Conservation (phyloP, 2,329 filamentous ascomycete species). For the Diplodia mutila region DNA sequence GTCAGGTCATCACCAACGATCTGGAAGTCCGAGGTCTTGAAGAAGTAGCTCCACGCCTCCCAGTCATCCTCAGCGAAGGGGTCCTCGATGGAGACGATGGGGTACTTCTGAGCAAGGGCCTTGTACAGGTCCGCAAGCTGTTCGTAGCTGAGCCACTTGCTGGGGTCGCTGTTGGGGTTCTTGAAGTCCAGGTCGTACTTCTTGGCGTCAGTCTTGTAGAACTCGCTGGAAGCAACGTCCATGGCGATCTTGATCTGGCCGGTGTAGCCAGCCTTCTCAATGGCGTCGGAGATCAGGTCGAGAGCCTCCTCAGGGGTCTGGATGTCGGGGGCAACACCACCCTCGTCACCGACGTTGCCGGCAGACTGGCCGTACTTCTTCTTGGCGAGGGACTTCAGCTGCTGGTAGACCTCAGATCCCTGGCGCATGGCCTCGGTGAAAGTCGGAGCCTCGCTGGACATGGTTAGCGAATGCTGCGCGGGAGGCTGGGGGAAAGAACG, state of each 20-base stretch:
- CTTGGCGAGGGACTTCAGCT: constrained; percentile 95
- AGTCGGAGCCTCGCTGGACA: constrained; percentile 72
- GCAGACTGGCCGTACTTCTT: constrained; percentile 99
- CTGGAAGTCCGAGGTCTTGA: constrained; percentile 98
- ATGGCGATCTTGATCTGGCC: constrained; percentile 98
- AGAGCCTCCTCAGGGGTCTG: constrained; percentile 96
- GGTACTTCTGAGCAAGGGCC: constrained; percentile 88
- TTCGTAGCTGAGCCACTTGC: constrained; percentile 99
- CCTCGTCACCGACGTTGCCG: constrained; percentile 98
- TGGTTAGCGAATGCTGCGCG: not conserved
- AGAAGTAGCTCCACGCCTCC: constrained; percentile 99
- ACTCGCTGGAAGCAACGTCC: constrained; percentile 98
- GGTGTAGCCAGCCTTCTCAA: constrained; percentile 92
- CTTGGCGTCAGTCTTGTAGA: constrained; percentile 95
- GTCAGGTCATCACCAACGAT: constrained; percentile 98
- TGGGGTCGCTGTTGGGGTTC: constrained; percentile 95
- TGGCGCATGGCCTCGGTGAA: constrained; percentile 97
- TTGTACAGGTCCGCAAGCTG: constrained; percentile 92
- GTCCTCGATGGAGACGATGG: constrained; percentile 98
- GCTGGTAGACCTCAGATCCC: constrained; percentile 97
- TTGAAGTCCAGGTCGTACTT: constrained; percentile 99
- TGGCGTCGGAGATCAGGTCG: constrained; percentile 91
- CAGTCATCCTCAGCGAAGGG: constrained; percentile 99
- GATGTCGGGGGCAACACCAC: constrained; percentile 98
- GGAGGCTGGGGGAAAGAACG: constrained; percentile 28